phyloP scores from a whole-genome alignment of 208 protist species.

The Vickermania spadyakhi region DNA sequence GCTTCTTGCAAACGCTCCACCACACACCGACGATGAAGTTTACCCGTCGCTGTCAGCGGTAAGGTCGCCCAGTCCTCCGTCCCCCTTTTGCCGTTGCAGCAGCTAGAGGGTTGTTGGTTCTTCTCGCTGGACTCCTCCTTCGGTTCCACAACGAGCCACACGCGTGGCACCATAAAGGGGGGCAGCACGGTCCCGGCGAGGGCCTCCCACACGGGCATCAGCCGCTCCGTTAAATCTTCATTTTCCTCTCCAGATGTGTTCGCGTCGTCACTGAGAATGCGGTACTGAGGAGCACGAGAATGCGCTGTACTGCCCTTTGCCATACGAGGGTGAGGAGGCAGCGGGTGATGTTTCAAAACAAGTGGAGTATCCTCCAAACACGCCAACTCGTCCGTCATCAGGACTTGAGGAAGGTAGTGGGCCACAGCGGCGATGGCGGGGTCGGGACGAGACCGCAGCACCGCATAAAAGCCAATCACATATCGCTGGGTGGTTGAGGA shows the following conservation, averaged over 20 bases:
- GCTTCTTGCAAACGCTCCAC: background rate
- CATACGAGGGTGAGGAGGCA: too few relatives aligned
- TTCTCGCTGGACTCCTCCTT: background rate
- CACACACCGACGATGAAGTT: background rate
- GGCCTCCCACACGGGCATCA: conserved; percentile 5
- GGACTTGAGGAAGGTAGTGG: too few relatives aligned
- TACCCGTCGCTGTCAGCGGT: background rate
- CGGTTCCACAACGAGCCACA: conserved; percentile 16
- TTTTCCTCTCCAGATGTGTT: background rate
- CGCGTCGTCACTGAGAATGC: background rate
- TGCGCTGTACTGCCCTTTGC: too few relatives aligned
- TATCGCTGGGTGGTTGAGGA: background rate
- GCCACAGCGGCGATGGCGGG: too few relatives aligned
- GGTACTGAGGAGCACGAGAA: background rate
- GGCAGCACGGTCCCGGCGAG: conserved; percentile 23
- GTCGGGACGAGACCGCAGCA: background rate
- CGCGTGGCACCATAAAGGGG: conserved; percentile 22
- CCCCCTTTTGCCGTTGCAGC: too few relatives aligned
- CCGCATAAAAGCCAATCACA: background rate
- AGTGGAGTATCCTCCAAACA: too few relatives aligned
- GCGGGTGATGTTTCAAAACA: too few relatives aligned
- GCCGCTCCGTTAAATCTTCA: too few relatives aligned
- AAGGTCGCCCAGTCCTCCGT: background rate
- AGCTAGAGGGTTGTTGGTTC: background rate
- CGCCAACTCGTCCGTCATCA: too few relatives aligned